These are phyloP conservation scores for Cicer yamashitae DNA, from an alignment of 306 rosid genomes.

Conservation along the genomic window DNA sequence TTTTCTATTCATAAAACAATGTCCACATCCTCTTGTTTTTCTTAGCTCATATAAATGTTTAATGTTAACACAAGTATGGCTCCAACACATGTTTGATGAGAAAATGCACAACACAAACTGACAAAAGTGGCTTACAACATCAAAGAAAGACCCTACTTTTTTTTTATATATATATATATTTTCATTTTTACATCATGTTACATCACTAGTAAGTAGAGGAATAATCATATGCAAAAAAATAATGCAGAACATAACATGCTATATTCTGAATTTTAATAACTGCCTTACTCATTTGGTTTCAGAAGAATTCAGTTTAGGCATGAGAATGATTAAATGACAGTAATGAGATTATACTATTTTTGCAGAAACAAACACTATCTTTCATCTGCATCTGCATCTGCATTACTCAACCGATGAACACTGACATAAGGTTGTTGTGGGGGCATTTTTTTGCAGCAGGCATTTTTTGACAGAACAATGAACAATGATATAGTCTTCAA, in stretches of 20 bases:
- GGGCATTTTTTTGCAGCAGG: constrained; percentile 3
- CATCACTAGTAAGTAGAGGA: constrained; percentile 2
- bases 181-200: not conserved
- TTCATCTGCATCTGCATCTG: constrained; percentile 39
- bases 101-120: no score
- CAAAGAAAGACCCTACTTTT: not conserved
- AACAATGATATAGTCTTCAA: not conserved
- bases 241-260: constrained; percentile 7
- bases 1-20: no score
- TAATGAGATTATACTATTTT: constrained; percentile 12
- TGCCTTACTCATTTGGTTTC: constrained; percentile 18
- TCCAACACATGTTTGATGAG: no score
- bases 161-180: not conserved
- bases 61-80: no score
- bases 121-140: no score
- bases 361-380: constrained; percentile 26
- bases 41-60: not conserved
- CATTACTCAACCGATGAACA: constrained; percentile 36
- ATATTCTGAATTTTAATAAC: constrained; percentile 27
- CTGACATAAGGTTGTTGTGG: constrained; percentile 27
- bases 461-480: constrained; percentile 3
- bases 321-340: not conserved
- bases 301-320: constrained; percentile 8
- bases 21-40: not conserved
- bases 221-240: not conserved